Conservation (phyloP, 148 eudicot species). For the Cornus kousa region DNA sequence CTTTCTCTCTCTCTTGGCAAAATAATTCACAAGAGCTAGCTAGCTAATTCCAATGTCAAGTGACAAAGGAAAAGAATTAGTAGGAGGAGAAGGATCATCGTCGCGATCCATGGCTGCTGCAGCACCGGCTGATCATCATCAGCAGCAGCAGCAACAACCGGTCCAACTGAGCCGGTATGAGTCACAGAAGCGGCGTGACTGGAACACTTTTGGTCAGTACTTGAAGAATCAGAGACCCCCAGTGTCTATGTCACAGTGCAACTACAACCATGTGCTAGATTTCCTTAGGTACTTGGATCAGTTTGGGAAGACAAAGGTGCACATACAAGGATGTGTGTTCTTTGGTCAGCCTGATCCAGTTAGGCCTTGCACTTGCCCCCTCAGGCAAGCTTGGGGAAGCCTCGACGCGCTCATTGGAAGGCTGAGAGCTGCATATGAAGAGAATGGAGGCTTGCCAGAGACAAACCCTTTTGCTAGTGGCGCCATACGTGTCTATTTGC, state of each 20-base stretch:
- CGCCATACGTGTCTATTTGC: constrained; percentile 46
- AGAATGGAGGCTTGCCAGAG: constrained; percentile 61
- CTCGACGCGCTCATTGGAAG: constrained; percentile 72
- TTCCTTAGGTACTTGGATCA: constrained; percentile 64
- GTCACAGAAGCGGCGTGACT: constrained; percentile 74
- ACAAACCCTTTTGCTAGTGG: constrained; percentile 65
- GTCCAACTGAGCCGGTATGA: constrained; percentile 62
- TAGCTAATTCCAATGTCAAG: constrained; percentile 30
- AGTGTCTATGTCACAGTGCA: constrained; percentile 51
- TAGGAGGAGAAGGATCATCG: constrained; percentile 41
- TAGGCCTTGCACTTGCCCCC: constrained; percentile 63
- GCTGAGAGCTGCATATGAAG: constrained; percentile 67
- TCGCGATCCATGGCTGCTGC: constrained; percentile 11
- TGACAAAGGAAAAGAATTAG: constrained; percentile 38
- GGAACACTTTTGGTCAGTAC: constrained; percentile 87
- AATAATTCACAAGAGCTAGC: not conserved
- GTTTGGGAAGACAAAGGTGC: constrained; percentile 72
- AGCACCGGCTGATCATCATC: not conserved
- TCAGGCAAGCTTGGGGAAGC: constrained; percentile 78
- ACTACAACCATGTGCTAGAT: constrained; percentile 56
- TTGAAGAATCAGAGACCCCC: constrained; percentile 71
- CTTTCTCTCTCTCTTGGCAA: constrained; percentile 1
- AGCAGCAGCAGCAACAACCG: constrained; percentile 16
- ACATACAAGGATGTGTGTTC: constrained; percentile 51
- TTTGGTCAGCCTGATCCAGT: constrained; percentile 75